These are phyloP conservation scores for Phytophthora uliginosa DNA, from an alignment of 352 stramenopile species.

Conservation along the genomic window DNA sequence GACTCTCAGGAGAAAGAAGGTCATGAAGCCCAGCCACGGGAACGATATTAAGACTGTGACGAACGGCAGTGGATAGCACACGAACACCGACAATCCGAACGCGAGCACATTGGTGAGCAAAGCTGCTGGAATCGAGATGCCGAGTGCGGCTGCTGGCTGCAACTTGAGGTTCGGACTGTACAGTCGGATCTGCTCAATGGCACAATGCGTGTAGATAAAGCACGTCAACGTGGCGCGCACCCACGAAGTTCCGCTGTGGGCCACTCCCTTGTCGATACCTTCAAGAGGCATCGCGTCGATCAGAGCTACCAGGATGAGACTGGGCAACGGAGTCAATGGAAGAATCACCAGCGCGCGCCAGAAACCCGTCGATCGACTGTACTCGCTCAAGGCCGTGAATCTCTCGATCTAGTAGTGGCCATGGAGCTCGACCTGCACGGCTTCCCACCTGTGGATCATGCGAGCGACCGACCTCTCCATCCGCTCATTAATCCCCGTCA, in stretches of 20 bases:
- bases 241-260: conserved; percentile 18
- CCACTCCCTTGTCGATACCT: conserved; percentile 5
- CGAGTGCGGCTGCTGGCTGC: not conserved
- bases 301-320: conserved; percentile 22
- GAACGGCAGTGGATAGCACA: conserved; percentile 31
- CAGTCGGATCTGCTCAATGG: conserved; percentile 32
- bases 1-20: conserved; percentile 21
- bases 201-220: conserved; percentile 36
- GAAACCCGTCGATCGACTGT: conserved; percentile 11
- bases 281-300: conserved; percentile 28
- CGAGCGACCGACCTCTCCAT: conserved; percentile 5
- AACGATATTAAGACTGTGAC: conserved; percentile 13
- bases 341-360: conserved; percentile 11
- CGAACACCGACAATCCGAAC: conserved; percentile 2
- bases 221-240: conserved; percentile 8
- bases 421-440: conserved; percentile 34
- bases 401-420: conserved; percentile 25
- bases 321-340: conserved; percentile 15
- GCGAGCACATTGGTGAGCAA: conserved; percentile 16
- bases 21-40: conserved; percentile 25
- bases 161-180: conserved; percentile 30
- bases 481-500: not conserved
- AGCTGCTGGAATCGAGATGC: conserved; percentile 22
- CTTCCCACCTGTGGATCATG: conserved; percentile 32
- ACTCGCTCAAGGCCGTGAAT: conserved; percentile 21